These are phyloP conservation scores for Globisporangium nagaii DNA, from an alignment of 352 stramenopile genomes.

Conservation along the genomic window DNA sequence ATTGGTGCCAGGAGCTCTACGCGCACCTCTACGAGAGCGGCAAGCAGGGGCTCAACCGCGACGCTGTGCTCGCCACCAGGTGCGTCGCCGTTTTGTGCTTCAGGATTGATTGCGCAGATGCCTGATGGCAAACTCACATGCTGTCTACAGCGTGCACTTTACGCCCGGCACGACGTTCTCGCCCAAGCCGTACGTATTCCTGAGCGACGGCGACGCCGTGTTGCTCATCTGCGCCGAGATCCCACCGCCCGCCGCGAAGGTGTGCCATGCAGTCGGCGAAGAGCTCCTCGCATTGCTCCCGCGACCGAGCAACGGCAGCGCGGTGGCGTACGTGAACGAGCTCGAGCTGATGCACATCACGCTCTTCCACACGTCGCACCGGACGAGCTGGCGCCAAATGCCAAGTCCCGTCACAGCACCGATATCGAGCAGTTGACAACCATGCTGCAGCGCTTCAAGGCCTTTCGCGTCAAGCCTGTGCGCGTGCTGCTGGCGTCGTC, in stretches of 20 bases:
- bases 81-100: conserved; percentile 7
- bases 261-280: conserved; percentile 31
- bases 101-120: no score
- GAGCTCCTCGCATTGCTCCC: conserved; percentile 42
- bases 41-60: conserved; percentile 29
- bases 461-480: conserved; percentile 40
- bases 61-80: conserved; percentile 30
- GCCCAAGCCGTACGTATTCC: conserved; percentile 47
- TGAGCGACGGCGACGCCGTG: conserved; percentile 35
- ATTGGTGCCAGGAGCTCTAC: conserved; percentile 39
- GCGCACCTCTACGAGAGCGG: conserved; percentile 27
- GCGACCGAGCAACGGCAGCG: conserved; percentile 18
- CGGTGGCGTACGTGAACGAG: conserved; percentile 53
- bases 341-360: conserved; percentile 74
- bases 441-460: conserved; percentile 30
- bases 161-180: conserved; percentile 25
- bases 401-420: conserved; percentile 23
- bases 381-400: conserved; percentile 38
- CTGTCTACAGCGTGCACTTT: conserved; percentile 24
- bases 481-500: conserved; percentile 56
- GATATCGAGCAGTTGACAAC: conserved; percentile 38
- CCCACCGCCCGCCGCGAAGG: conserved; percentile 24
- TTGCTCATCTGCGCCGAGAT: conserved; percentile 45
- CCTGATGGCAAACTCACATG: neutral
- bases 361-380: conserved; percentile 75